Evolutionary conservation across 2,329 filamentous ascomycete genomes (phyloP).

Genomic region (Paracoccidioides brasiliensis): DNA sequence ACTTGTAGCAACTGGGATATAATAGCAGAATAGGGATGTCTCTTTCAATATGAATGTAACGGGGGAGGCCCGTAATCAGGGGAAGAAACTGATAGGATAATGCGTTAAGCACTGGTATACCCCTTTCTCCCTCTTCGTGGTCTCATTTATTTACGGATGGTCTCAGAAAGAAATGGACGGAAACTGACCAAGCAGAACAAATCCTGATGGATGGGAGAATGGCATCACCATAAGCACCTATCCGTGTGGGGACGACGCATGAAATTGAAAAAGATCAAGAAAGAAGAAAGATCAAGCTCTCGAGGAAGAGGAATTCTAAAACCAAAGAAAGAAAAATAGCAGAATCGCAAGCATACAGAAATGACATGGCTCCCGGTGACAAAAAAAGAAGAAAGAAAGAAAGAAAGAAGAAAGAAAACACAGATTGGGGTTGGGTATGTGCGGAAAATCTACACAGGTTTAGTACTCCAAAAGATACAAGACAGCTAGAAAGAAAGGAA

Average conservation of each 20-base stretch:
- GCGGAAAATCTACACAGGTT: neutral
- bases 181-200: too few relatives aligned
- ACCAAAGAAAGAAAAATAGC: neutral
- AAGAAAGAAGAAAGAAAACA: neutral
- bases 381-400: neutral
- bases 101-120: too few relatives aligned
- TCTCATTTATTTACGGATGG: neutral
- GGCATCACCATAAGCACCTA: neutral
- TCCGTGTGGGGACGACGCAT: neutral
- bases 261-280: neutral
- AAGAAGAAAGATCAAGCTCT: neutral
- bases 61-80: too few relatives aligned
- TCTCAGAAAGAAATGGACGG: too few relatives aligned
- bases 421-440: slow-evolving; percentile 2
- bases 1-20: too few relatives aligned
- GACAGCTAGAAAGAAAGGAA: neutral
- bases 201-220: too few relatives aligned
- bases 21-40: too few relatives aligned
- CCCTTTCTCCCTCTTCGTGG: too few relatives aligned
- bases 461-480: neutral
- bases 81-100: too few relatives aligned
- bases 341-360: neutral
- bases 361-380: neutral
- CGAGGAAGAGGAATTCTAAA: neutral
- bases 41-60: too few relatives aligned